Conservation (phyloP, 257 asterid species). For the Voacanga thouarsii region DNA sequence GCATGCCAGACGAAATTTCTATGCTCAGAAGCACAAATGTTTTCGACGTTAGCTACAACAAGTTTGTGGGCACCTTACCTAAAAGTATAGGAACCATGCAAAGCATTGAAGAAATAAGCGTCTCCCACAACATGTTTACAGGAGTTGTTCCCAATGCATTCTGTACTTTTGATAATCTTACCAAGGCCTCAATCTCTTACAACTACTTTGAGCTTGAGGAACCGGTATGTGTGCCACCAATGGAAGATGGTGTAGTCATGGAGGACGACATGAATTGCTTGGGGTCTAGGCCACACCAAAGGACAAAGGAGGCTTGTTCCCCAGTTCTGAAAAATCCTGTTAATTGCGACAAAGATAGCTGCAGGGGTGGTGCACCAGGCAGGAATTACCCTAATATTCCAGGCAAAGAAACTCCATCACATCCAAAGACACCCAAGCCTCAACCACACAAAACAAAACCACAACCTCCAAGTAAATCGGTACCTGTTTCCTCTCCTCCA, state of each 20-base stretch:
- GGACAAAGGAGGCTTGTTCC: slow-evolving; percentile 40
- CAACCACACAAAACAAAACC: neutral
- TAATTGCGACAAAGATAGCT: slow-evolving; percentile 43
- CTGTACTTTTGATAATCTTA: slow-evolving; percentile 52
- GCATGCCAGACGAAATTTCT: slow-evolving; percentile 70
- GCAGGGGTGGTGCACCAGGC: slow-evolving; percentile 35
- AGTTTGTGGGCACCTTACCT: slow-evolving; percentile 58
- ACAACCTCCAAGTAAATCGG: slow-evolving; percentile 6
- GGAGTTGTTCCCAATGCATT: slow-evolving; percentile 54
- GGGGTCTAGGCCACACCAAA: slow-evolving; percentile 30
- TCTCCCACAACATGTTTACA: slow-evolving; percentile 43
- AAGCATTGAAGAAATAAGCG: slow-evolving; percentile 30
- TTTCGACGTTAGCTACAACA: slow-evolving; percentile 54
- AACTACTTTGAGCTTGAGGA: slow-evolving; percentile 59
- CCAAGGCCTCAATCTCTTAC: slow-evolving; percentile 35
- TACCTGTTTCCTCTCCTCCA: neutral
- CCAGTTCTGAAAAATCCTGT: slow-evolving; percentile 34
- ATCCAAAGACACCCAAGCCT: slow-evolving; percentile 4
- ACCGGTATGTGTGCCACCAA: slow-evolving; percentile 27
- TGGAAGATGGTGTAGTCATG: slow-evolving; percentile 23
- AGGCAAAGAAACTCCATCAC: slow-evolving; percentile 18
- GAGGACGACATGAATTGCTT: slow-evolving; percentile 52
- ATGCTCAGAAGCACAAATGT: slow-evolving; percentile 37
- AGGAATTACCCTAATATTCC: slow-evolving; percentile 7
- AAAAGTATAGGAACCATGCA: slow-evolving; percentile 45